Percentiles rank a stretch among this genome's conserved stretches.
Conservation (phyloP, 805 yeast genomes). For the Metschnikowia koreensis region DNA sequence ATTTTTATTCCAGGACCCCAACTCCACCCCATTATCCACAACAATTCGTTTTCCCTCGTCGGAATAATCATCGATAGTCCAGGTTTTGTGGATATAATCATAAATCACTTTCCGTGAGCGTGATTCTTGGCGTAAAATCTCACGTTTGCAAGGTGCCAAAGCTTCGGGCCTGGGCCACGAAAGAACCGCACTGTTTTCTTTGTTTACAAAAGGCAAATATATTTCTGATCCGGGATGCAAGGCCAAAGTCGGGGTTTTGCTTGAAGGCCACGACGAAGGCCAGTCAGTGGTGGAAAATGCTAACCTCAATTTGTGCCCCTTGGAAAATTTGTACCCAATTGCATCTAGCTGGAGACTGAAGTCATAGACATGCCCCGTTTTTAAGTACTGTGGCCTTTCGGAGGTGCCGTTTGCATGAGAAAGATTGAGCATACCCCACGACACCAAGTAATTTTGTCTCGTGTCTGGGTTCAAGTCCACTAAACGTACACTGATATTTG, state of each 20-base stretch:
- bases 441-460: conserved; percentile 37
- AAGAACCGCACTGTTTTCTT: not conserved
- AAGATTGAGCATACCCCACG: conserved; percentile 47
- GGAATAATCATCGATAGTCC: conserved; percentile 7
- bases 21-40: conserved; percentile 1
- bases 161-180: conserved; percentile 4
- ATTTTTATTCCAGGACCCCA: conserved; percentile 9
- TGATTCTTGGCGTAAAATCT: conserved; percentile 2
- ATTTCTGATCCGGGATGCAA: conserved; percentile 1
- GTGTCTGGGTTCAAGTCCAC: conserved; percentile 39
- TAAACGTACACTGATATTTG: conserved; percentile 40
- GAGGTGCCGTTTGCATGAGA: conserved; percentile 38
- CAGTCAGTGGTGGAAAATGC: conserved; percentile 47
- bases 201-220: not conserved
- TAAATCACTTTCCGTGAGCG: conserved; percentile 2
- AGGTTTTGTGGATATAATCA: conserved; percentile 1
- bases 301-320: conserved; percentile 39
- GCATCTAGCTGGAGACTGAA: conserved; percentile 38
- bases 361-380: conserved; percentile 30
- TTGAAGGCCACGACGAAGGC: conserved; percentile 49
- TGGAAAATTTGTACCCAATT: conserved; percentile 33
- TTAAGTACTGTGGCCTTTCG: conserved; percentile 39
- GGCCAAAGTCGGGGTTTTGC: conserved; percentile 23
- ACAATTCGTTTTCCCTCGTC: conserved; percentile 3
- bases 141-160: conserved; percentile 3